Evolutionary conservation across 2,329 filamentous ascomycete species (phyloP), one percentile per base, ranked within the genome.

Genomic region (Pestalotiopsis sp.): DNA sequence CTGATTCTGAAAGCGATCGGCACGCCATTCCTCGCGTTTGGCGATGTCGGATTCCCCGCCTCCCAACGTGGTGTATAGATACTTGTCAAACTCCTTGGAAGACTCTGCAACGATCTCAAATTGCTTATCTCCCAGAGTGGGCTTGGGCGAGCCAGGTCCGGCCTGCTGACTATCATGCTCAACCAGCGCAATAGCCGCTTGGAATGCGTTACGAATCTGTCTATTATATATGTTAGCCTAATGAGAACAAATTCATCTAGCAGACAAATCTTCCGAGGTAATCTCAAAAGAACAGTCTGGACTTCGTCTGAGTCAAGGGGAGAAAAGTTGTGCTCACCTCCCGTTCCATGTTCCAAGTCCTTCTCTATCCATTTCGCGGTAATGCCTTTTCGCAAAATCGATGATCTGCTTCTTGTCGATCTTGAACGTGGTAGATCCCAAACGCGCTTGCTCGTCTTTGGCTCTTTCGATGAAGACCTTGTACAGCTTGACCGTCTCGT

Each of bases 191-290:
- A 72, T 72, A 23, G 73, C 73, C 14, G 74, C 74, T 67, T 74
- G 75, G 68, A 77, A 70, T 0, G 72, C 73, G 59, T 76, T 77
- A 17, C 73, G 72, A 59, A 77, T 77, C 67, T 76, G 74, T 17
- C 75, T 59, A 4, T 0, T 6, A 13, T 1, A 7, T 12, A 5
- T 36, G 5, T 59, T 4, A 27, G 25, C 25, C 25, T n/a, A n/a
- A n/a, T n/a, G n/a, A n/a, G n/a, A n/a, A n/a, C n/a, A n/a, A n/a
- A n/a, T n/a, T n/a, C 25, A 25, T 25, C 25, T 25, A 25, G 25
- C 3, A 25, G 25, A 25, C 25, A 25, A 25, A 25, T n/a, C n/a
- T n/a, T n/a, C n/a, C n/a, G n/a, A n/a, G n/a, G n/a, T n/a, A n/a
- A n/a, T n/a, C n/a, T n/a, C n/a, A n/a, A n/a, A n/a, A n/a, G n/a